phyloP scores from a whole-genome alignment of 305 asterid species.

The Rubia occidens region DNA sequence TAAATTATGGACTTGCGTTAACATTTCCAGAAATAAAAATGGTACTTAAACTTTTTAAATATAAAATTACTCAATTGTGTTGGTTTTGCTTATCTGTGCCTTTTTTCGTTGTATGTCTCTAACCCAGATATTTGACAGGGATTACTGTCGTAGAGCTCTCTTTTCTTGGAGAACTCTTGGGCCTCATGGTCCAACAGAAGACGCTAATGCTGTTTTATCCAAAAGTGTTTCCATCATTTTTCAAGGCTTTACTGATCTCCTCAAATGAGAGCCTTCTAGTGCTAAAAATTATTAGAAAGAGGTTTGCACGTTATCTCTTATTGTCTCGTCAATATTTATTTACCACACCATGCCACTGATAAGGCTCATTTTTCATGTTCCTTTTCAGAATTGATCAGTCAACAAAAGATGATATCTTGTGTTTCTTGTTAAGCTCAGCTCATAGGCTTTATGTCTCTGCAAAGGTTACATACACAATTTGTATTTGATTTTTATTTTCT shows the following conservation, averaged over 20 bases:
- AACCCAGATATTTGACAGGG: slow-evolving; percentile 39
- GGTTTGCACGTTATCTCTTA: slow-evolving; percentile 30
- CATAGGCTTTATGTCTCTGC: slow-evolving; percentile 52
- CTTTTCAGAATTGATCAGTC: slow-evolving; percentile 57
- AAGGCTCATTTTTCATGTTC: not conserved
- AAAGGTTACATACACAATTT: slow-evolving; percentile 40
- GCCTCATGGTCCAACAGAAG: slow-evolving; percentile 59
- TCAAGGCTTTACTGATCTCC: slow-evolving; percentile 58
- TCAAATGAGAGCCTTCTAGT: slow-evolving; percentile 50
- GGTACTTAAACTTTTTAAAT: slow-evolving; percentile 30
- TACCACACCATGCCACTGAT: no score
- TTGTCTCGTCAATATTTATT: slow-evolving; percentile 10
- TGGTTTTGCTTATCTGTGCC: slow-evolving; percentile 6
- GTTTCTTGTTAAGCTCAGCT: slow-evolving; percentile 46
- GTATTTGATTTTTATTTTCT: not conserved
- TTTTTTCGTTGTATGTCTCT: slow-evolving; percentile 6
- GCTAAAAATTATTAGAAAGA: slow-evolving; percentile 46
- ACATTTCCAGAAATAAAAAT: slow-evolving; percentile 28
- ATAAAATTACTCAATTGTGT: not conserved
- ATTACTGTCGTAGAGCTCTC: slow-evolving; percentile 30
- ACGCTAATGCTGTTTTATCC: slow-evolving; percentile 57
- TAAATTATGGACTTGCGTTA: slow-evolving; percentile 35
- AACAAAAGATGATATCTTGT: slow-evolving; percentile 50
- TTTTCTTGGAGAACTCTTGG: slow-evolving; percentile 63
- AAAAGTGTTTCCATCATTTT: slow-evolving; percentile 48